These are phyloP conservation scores for Lomentospora prolificans DNA, from an alignment of 2,329 filamentous ascomycete genomes.

Conservation along the genomic window DNA sequence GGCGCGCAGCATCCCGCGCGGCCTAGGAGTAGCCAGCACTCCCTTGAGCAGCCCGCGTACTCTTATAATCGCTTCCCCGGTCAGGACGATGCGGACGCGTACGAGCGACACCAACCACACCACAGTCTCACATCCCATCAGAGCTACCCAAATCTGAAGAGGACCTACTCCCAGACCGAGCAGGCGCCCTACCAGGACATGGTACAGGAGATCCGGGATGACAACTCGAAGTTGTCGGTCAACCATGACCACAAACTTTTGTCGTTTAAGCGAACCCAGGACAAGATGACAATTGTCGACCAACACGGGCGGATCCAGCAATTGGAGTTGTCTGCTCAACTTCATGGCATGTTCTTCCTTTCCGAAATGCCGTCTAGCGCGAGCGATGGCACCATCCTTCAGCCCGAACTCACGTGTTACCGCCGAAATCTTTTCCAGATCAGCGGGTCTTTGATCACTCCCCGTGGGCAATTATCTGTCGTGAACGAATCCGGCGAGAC, in stretches of 20 bases:
- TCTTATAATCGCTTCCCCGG: slow-evolving; percentile 40
- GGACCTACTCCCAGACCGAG: slow-evolving; percentile 46
- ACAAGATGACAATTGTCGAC: slow-evolving; percentile 52
- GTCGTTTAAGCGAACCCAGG: slow-evolving; percentile 45
- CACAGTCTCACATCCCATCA: slow-evolving; percentile 38
- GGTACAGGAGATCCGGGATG: slow-evolving; percentile 49
- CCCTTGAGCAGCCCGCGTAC: slow-evolving; percentile 40
- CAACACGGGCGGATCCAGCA: slow-evolving; percentile 50
- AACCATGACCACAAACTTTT: slow-evolving; percentile 53
- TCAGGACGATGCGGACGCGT: slow-evolving; percentile 43
- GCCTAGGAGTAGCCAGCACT: slow-evolving; percentile 38
- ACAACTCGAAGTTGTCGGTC: slow-evolving; percentile 45
- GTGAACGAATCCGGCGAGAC: slow-evolving; percentile 77
- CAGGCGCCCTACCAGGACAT: slow-evolving; percentile 49
- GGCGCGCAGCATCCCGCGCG: slow-evolving; percentile 38
- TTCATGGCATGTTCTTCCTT: slow-evolving; percentile 83
- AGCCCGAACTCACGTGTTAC: slow-evolving; percentile 89
- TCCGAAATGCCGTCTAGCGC: slow-evolving; percentile 64
- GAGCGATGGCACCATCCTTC: slow-evolving; percentile 46
- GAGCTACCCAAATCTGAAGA: slow-evolving; percentile 46
- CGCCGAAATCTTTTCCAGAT: slow-evolving; percentile 93
- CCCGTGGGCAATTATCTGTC: slow-evolving; percentile 67
- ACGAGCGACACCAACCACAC: slow-evolving; percentile 40
- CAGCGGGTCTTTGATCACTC: slow-evolving; percentile 76
- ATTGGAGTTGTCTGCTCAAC: slow-evolving; percentile 59